Base-by-base conservation (phyloP, 1,284 basidiomycete genomes). In the Austropuccinia psidii region DNA sequence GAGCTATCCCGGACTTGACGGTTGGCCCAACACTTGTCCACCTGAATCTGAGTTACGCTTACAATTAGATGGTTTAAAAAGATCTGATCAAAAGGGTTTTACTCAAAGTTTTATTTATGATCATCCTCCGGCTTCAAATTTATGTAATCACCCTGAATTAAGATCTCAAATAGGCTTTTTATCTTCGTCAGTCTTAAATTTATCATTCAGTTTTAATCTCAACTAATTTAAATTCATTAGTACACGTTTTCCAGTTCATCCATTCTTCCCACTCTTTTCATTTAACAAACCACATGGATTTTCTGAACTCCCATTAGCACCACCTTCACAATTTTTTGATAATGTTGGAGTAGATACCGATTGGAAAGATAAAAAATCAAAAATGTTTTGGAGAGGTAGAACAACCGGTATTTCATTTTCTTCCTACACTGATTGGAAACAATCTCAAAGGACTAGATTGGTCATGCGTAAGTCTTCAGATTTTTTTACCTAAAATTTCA, bases 281-380 rank as follows among this genome's bases (percentile, higher is more conserved):
- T 70, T 70, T 31, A 57, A 39, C 33, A 70, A 70, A 54, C 57
- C 57, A 7, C 41, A 60, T 19, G 68, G 68, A 29, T 70, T 70
- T n/a, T 41, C 68, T 9, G 68, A 70, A 41, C n/a, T 70, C 27
- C 68, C 39, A 13, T 13, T 70, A 19, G 39, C 68, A 9, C 68
- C 68, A 19, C 43, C 57, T 9, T 60, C 55, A 0, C 68, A 70
- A 61, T 60, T 49, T 39, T 19, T 17, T 15, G 29, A 60, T 9
- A 31, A 58, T n/a, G n/a, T 79, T 2, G 80, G 81, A 0, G 77
- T 77, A 57, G 83, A 84, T 75, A 81, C 81, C 1, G 74, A 76
- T 19, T 84, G 83, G 83, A 80, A 82, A 55, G 75, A 80, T 15
- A 84, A 84, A 77, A 77, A 78, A 50, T 77, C 79, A 62, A 79